Percentiles rank a stretch among this genome's conserved stretches.
Conservation (phyloP, 148 eudicot genomes). For the Selenicereus undatus region DNA sequence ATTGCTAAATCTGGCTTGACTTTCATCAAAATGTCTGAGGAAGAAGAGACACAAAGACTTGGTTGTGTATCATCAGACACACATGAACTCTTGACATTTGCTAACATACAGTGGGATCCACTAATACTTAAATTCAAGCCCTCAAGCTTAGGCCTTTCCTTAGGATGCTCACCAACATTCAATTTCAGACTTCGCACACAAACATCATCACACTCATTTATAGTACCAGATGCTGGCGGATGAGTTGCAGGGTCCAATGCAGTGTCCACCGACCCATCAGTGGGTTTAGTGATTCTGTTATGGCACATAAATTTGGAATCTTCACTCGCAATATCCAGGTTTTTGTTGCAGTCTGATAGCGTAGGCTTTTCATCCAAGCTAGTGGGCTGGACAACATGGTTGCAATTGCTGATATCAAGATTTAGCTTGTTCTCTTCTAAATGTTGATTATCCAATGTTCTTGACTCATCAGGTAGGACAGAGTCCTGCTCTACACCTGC, state of each 20-base stretch:
- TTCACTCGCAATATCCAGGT: slow-evolving; percentile 15
- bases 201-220: slow-evolving; percentile 6
- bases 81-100: slow-evolving; percentile 6
- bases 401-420: not conserved
- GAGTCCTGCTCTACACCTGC: not conserved
- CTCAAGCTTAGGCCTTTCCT: not conserved
- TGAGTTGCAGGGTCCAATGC: slow-evolving; percentile 3
- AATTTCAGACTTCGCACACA: slow-evolving; percentile 13
- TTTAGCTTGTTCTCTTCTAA: slow-evolving; percentile 7
- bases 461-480: slow-evolving; percentile 14
- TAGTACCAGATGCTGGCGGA: slow-evolving; percentile 3
- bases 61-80: slow-evolving; percentile 12
- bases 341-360: slow-evolving; percentile 10
- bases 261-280: not conserved
- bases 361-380: slow-evolving; percentile 8
- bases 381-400: not conserved
- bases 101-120: not conserved
- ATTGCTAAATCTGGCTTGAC: not conserved
- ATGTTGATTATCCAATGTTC: not conserved
- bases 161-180: not conserved
- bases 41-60: slow-evolving; percentile 10
- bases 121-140: not conserved
- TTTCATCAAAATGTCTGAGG: not conserved
- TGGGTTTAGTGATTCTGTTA: slow-evolving; percentile 2
- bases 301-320: slow-evolving; percentile 11